A percentile compares a stretch with the other conserved stretches of the same genome.
Evolutionary conservation across 305 asterid genomes (phyloP).

Genomic region (Fraxinus platypoda): DNA sequence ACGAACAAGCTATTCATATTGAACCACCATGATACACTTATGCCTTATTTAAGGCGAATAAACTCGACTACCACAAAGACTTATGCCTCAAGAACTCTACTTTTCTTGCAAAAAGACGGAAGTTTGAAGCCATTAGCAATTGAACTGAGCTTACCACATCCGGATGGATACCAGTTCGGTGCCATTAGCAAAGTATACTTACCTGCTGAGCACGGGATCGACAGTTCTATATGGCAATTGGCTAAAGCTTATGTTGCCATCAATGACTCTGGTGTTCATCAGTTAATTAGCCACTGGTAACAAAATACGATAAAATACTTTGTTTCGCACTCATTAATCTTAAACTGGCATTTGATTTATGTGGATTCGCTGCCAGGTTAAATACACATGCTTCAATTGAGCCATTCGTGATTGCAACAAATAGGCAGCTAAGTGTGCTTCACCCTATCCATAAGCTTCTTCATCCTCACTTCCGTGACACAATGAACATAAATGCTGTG

Average conservation of each 20-base stretch:
- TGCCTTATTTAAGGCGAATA: constrained; percentile 75
- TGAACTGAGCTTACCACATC: constrained; percentile 76
- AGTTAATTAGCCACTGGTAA: constrained; percentile 82
- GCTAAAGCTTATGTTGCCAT: constrained; percentile 78
- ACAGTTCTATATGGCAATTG: constrained; percentile 67
- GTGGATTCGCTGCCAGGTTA: constrained; percentile 44
- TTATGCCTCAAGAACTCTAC: constrained; percentile 75
- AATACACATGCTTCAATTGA: constrained; percentile 73
- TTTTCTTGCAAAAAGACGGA: constrained; percentile 63
- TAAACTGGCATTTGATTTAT: background rate
- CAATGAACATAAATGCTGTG: constrained; percentile 75
- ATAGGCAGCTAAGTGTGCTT: constrained; percentile 67
- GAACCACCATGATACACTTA: constrained; percentile 72
- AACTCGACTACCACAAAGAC: constrained; percentile 53
- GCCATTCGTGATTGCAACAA: constrained; percentile 78
- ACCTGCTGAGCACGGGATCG: constrained; percentile 60
- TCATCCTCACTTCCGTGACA: constrained; percentile 73
- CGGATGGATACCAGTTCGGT: constrained; percentile 56
- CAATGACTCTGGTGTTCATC: constrained; percentile 75
- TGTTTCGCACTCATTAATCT: background rate
- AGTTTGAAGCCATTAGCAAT: constrained; percentile 68
- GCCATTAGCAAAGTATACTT: constrained; percentile 55
- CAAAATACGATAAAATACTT: background rate
- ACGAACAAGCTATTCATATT: constrained; percentile 55
- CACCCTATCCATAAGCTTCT: constrained; percentile 82